Evolutionary conservation across 345 rosid genomes (phyloP).

Genomic region (Eucalyptus cladocalyx): DNA sequence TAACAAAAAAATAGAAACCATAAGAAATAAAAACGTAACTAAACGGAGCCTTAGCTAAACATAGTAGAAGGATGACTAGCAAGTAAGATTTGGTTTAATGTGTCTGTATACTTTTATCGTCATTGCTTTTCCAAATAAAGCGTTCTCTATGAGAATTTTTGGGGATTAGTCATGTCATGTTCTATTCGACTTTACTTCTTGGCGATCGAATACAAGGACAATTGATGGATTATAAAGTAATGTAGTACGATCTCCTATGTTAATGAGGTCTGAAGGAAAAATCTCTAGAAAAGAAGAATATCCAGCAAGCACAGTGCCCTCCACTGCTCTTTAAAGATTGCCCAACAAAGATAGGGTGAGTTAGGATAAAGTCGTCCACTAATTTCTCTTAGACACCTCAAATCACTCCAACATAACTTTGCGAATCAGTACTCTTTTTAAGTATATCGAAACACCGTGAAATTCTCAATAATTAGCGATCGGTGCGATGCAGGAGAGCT

Average conservation of each 20-base stretch:
- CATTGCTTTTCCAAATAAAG: not conserved
- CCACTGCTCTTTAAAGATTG: not conserved
- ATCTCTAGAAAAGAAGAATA: not conserved
- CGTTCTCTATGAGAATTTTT: not conserved
- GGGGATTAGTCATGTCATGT: not conserved
- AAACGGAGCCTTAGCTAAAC: not conserved
- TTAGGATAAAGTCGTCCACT: not conserved
- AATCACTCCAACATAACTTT: not conserved
- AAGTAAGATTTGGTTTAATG: not conserved
- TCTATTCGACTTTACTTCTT: not conserved
- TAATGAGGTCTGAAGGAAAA: not conserved
- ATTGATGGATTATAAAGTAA: not conserved
- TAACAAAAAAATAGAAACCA: fast-evolving
- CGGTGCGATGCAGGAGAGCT: not conserved
- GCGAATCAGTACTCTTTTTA: not conserved
- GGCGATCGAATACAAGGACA: not conserved
- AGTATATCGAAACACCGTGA: not conserved
- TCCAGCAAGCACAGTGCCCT: not conserved
- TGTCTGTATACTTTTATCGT: not conserved
- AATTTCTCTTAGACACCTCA: not conserved
- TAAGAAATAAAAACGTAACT: too few species aligned
- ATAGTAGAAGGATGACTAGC: not conserved
- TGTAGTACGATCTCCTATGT: not conserved
- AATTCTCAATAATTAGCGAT: not conserved
- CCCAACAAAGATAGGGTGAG: not conserved